Evolutionary conservation across 345 rosid species (phyloP).

Genomic region (Eutrema yunnanense): DNA sequence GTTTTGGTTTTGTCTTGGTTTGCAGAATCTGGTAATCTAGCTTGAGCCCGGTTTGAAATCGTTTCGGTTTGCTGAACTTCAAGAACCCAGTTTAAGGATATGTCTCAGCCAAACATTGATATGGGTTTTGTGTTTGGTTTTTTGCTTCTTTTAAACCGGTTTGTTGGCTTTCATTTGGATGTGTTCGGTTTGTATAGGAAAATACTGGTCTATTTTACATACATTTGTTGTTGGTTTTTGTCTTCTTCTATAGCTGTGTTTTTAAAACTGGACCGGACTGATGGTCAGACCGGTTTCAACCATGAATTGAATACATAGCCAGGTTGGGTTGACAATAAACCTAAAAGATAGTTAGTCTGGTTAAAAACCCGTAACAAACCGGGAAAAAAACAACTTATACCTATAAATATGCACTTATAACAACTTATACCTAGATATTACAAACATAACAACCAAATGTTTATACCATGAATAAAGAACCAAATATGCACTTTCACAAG

Average conservation of each 20-base stretch:
- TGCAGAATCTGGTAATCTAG: conserved; percentile 18
- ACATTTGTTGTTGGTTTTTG: not conserved
- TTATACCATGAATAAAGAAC: too few species aligned
- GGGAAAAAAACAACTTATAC: too few species aligned
- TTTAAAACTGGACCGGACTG: too few species aligned
- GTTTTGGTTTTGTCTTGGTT: conserved; percentile 13
- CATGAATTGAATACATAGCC: too few species aligned
- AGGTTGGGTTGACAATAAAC: too few species aligned
- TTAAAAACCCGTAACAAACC: too few species aligned
- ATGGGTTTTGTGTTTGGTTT: conserved; percentile 17
- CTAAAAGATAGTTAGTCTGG: too few species aligned
- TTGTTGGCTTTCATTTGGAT: conserved; percentile 10
- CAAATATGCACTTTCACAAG: too few species aligned
- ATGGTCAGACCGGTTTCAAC: too few species aligned
- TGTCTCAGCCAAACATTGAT: conserved; percentile 4
- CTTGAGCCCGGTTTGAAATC: not conserved
- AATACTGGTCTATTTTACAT: not conserved
- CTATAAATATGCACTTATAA: too few species aligned
- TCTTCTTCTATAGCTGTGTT: not conserved
- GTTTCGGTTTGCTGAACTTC: conserved; percentile 2
- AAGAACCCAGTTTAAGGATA: conserved; percentile 7
- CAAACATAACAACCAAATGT: too few species aligned
- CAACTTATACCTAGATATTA: too few species aligned
- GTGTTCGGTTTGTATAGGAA: conserved; percentile 6
- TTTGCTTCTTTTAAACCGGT: conserved; percentile 8